Percentiles rank a stretch among this genome's conserved stretches.
phyloP scores from a whole-genome alignment of 2,329 filamentous ascomycete genomes.

The Colletotrichum scovillei region DNA sequence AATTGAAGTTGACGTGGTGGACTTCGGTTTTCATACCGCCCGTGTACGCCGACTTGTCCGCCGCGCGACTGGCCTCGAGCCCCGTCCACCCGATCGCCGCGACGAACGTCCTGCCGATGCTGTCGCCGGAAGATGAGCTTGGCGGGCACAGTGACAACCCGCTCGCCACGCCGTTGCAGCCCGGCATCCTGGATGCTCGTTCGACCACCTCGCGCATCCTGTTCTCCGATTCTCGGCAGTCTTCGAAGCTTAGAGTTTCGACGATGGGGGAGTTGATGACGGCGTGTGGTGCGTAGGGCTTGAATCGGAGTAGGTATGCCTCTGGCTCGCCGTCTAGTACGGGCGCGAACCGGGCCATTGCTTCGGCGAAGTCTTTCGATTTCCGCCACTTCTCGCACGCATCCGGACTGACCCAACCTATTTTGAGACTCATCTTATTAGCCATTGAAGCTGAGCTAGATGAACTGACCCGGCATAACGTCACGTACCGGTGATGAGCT shows the following conservation, averaged over 20 bases:
- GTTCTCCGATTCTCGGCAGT: constrained; percentile 52
- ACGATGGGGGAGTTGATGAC: constrained; percentile 43
- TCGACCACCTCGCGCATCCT: constrained; percentile 38
- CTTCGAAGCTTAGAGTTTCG: constrained; percentile 56
- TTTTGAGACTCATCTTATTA: constrained; percentile 6
- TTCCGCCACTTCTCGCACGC: constrained; percentile 38
- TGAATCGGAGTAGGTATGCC: constrained; percentile 40
- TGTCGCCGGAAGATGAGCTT: constrained; percentile 11
- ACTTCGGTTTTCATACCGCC: constrained; percentile 37
- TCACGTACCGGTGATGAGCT: constrained; percentile 41
- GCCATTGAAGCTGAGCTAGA: not conserved
- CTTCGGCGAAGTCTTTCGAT: constrained; percentile 35
- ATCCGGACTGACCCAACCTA: constrained; percentile 41
- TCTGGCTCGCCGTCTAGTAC: constrained; percentile 39
- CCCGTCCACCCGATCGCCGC: constrained; percentile 41
- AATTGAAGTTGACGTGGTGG: constrained; percentile 43
- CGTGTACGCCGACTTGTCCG: constrained; percentile 35
- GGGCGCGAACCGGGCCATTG: constrained; percentile 35
- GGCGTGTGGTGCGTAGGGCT: constrained; percentile 42
- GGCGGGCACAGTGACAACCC: constrained; percentile 35
- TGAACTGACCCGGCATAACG: not conserved
- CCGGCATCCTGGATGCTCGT: constrained; percentile 36
- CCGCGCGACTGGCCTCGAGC: constrained; percentile 39
- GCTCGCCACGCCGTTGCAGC: constrained; percentile 41
- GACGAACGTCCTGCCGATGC: constrained; percentile 40